phyloP scores from a whole-genome alignment of 106 monocot species.

The Phalaenopsis equestris region DNA sequence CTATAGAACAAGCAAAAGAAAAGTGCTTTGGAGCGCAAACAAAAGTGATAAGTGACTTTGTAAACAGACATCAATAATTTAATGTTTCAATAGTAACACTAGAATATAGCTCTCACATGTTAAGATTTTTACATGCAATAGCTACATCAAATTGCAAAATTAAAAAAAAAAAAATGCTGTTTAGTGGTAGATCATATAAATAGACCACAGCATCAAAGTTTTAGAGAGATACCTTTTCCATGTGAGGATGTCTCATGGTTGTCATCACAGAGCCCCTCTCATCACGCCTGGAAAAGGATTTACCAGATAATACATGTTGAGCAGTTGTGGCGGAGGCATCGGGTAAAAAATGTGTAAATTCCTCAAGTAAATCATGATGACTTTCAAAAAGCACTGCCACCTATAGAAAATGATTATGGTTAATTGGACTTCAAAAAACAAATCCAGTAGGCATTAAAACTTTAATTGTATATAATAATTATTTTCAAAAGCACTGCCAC shows the following conservation, averaged over 20 bases:
- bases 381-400: conserved; percentile 37
- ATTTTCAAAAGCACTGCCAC: not conserved
- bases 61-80: not conserved
- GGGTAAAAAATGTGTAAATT: conserved; percentile 48
- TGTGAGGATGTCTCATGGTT: conserved; percentile 22
- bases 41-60: not conserved
- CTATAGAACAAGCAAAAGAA: not conserved
- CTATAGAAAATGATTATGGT: conserved; percentile 13
- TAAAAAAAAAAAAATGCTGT: not conserved
- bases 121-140: not conserved
- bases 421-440: not conserved
- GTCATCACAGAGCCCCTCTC: conserved; percentile 54
- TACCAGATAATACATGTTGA: conserved; percentile 40
- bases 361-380: conserved; percentile 56
- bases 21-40: not conserved
- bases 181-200: not conserved
- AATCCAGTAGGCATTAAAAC: not conserved
- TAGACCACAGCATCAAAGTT: not conserved
- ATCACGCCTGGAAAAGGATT: conserved; percentile 36
- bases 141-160: not conserved
- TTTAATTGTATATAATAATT: not conserved
- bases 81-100: not conserved
- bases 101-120: not conserved
- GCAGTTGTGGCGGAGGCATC: conserved; percentile 48
- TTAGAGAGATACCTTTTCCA: conserved; percentile 43